Evolutionary conservation across 2,329 filamentous ascomycete genomes (phyloP), one percentile per base, ranked within the genome.

Genomic region (Calonectria pteridis): DNA sequence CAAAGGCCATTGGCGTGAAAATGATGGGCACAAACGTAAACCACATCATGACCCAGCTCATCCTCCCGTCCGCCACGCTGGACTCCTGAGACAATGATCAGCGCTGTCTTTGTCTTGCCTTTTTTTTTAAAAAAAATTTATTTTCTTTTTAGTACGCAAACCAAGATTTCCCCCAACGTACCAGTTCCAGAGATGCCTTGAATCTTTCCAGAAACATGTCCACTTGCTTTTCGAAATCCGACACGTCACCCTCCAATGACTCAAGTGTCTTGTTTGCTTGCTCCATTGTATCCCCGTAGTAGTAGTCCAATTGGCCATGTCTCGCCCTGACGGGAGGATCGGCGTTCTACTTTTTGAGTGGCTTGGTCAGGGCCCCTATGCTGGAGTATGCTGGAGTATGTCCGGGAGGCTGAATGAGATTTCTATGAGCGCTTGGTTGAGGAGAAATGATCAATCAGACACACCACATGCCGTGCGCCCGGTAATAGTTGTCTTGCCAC

Each of bases 1-100:
- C 58, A 69, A 69, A 72, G n/a, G 55, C 49, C 65, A 69, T 59
- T 16, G 70, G 70, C 6, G 65, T 65, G 35, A 72, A 72, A 5
- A 59, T 29, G 18, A 73, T 73, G 58, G 71, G 59, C 37, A 69
- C 66, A 26, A 73, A 62, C 14, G 50, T 66, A 33, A 73, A 73
- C 66, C 66, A 65, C 66, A 69, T 58, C 71, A 69, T 73, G n/a
- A 59, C 66, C 71, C 66, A 73, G 50, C 37, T 73, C 71, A 69
- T 69, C 23, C 49, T 73, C 59, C 69, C 71, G 40, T 66, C 29
- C 16, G 59, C 26, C 20, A 66, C 49, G 26, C 40, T 69, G 31
- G 53, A 66, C 11, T 73, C 37, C 71, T 69, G 26, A 33, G 6
- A 53, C 20, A 33, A 43, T 49, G 26, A 46, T 62, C 16, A 37